Evolutionary conservation across 176 grass and related monocot species (phyloP).

Genomic region (Microstegium vimineum): DNA sequence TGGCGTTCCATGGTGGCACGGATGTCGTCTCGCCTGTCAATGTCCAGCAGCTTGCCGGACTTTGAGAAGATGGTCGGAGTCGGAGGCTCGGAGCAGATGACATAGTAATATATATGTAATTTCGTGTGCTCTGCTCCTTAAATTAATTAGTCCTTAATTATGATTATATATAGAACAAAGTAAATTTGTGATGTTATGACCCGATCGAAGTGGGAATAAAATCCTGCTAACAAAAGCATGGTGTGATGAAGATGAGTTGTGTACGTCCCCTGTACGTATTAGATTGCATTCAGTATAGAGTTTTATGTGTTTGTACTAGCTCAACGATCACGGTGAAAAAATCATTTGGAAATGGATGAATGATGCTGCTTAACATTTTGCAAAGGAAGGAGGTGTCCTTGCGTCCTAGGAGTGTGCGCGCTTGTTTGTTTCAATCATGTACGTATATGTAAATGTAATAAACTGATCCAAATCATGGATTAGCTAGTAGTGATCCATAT

Average conservation of each 20-base stretch:
- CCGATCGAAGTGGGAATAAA: background rate
- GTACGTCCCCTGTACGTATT: too few species aligned
- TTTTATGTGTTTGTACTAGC: too few species aligned
- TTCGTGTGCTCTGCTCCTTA: background rate
- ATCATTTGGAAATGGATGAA: too few species aligned
- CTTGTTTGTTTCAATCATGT: background rate
- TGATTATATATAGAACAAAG: background rate
- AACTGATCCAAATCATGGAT: background rate
- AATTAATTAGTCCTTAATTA: too few species aligned
- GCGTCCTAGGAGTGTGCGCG: too few species aligned
- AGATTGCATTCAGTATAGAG: too few species aligned
- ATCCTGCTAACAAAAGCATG: background rate
- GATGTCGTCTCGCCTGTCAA: conserved; percentile 47
- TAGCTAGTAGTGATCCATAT: background rate
- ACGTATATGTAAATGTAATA: background rate
- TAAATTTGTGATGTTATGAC: background rate
- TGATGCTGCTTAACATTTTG: too few species aligned
- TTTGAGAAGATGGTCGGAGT: background rate
- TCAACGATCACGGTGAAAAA: too few species aligned
- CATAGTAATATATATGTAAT: background rate
- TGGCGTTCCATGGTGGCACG: conserved; percentile 34
- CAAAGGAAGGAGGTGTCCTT: too few species aligned
- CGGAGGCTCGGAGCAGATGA: too few species aligned
- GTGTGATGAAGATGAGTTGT: too few species aligned
- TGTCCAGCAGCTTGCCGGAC: conserved; percentile 30